These are phyloP conservation scores for Ilex paraguariensis DNA, from an alignment of 305 asterid genomes.

Conservation along the genomic window DNA sequence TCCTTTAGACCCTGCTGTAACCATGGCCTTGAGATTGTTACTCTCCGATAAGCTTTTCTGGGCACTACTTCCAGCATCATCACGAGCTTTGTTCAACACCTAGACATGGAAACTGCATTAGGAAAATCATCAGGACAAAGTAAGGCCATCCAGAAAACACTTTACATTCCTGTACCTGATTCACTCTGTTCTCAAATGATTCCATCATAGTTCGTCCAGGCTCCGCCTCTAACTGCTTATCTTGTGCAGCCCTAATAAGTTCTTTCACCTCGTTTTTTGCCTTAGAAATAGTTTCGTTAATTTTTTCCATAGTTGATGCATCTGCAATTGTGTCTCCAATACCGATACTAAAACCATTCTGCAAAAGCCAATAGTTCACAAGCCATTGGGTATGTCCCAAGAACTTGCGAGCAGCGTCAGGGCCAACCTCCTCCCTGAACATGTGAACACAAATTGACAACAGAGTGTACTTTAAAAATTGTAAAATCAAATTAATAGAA, in stretches of 20 bases:
- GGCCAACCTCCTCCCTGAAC: constrained; percentile 98
- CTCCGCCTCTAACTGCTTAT: constrained; percentile 87
- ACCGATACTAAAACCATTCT: constrained; percentile 93
- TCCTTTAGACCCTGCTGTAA: constrained; percentile 98
- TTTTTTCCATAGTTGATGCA: constrained; percentile 85
- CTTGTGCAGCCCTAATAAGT: constrained; percentile 69
- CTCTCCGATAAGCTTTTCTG: constrained; percentile 95
- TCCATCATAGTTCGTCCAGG: constrained; percentile 99
- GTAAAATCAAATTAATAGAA: no score
- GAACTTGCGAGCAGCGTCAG: constrained; percentile 98
- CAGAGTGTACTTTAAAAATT: no score
- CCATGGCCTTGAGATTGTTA: constrained; percentile 99
- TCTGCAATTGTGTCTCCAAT: constrained; percentile 99
- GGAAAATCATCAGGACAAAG: not conserved
- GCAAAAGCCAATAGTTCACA: constrained; percentile 98
- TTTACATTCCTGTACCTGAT: constrained; percentile 56
- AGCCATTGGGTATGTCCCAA: constrained; percentile 99
- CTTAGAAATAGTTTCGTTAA: constrained; percentile 72
- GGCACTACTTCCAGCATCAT: constrained; percentile 99
- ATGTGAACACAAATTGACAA: constrained; percentile 11
- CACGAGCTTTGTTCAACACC: constrained; percentile 99
- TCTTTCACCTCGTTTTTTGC: constrained; percentile 93
- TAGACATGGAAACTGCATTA: constrained; percentile 28
- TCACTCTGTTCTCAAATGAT: constrained; percentile 95
- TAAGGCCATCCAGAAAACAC: not conserved